These are phyloP conservation scores for Ascoidea asiatica DNA, from an alignment of 805 yeast genomes.

Conservation along the genomic window DNA sequence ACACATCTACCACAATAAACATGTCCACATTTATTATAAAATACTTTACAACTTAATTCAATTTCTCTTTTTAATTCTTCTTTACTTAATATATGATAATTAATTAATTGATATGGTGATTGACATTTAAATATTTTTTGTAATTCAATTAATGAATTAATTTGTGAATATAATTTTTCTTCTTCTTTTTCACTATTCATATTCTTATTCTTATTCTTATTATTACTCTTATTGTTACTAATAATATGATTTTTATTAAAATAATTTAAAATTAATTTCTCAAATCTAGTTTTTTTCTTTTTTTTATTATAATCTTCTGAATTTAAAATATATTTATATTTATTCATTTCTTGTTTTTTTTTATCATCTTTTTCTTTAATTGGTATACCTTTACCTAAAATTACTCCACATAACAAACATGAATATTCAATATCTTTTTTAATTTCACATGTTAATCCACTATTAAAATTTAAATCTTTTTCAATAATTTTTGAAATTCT, in stretches of 20 bases:
- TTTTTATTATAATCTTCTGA: slow-evolving; percentile 17
- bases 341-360: background rate
- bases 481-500: slow-evolving; percentile 16
- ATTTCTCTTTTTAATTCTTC: slow-evolving; percentile 31
- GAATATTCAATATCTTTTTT: slow-evolving; percentile 24
- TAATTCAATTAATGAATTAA: slow-evolving; percentile 5
- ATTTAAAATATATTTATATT: slow-evolving; percentile 16
- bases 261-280: too few species aligned
- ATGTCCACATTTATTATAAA: slow-evolving; percentile 67
- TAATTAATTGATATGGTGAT: slow-evolving; percentile 56
- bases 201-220: background rate
- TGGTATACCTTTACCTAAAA: slow-evolving; percentile 65
- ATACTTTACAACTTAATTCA: slow-evolving; percentile 52
- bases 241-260: background rate
- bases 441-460: slow-evolving; percentile 17
- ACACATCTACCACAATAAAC: slow-evolving; percentile 80
- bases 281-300: slow-evolving; percentile 2
- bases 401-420: slow-evolving; percentile 61
- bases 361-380: slow-evolving; percentile 8
- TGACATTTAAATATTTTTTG: slow-evolving; percentile 16
- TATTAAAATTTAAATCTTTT: slow-evolving; percentile 15
- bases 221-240: background rate
- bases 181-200: background rate
- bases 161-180: background rate
- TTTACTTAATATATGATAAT: slow-evolving; percentile 22